Conservation (phyloP, 371 early-diverging fungal species). For the Chytridiales sp. region DNA sequence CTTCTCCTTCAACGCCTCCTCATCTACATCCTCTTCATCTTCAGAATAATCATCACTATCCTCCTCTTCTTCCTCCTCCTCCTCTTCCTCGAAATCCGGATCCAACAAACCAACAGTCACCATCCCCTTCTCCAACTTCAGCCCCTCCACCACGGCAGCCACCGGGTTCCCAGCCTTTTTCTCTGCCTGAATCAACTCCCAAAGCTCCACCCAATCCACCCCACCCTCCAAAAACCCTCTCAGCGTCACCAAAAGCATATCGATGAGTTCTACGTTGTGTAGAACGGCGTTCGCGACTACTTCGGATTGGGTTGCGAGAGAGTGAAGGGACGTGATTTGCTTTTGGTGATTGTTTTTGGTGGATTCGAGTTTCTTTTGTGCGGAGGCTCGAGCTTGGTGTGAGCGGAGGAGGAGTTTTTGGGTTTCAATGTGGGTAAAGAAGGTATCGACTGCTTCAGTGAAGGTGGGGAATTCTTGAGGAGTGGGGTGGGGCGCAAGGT, state of each 20-base stretch:
- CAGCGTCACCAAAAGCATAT: slow-evolving; percentile 81
- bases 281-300: slow-evolving; percentile 83
- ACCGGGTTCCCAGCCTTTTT: slow-evolving; percentile 71
- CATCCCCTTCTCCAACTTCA: slow-evolving; percentile 75
- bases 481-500: slow-evolving; percentile 42
- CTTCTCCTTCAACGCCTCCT: background rate
- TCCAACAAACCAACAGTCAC: slow-evolving; percentile 55
- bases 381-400: slow-evolving; percentile 67
- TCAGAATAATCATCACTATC: slow-evolving; percentile 21
- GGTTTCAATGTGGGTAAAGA: slow-evolving; percentile 87
- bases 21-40: background rate
- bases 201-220: slow-evolving; percentile 95
- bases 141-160: slow-evolving; percentile 69
- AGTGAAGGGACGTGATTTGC: slow-evolving; percentile 72
- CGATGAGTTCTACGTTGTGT: slow-evolving; percentile 76
- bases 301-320: slow-evolving; percentile 62
- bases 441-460: slow-evolving; percentile 86
- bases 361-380: slow-evolving; percentile 77
- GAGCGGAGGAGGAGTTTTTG: slow-evolving; percentile 74
- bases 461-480: slow-evolving; percentile 51
- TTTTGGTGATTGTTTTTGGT: slow-evolving; percentile 77
- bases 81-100: slow-evolving; percentile 30
- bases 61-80: slow-evolving; percentile 43
- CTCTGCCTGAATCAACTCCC: slow-evolving; percentile 82
- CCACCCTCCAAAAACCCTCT: slow-evolving; percentile 85